Base-by-base conservation (phyloP, 1,284 basidiomycete genomes). In the Cryptococcus sp. region DNA sequence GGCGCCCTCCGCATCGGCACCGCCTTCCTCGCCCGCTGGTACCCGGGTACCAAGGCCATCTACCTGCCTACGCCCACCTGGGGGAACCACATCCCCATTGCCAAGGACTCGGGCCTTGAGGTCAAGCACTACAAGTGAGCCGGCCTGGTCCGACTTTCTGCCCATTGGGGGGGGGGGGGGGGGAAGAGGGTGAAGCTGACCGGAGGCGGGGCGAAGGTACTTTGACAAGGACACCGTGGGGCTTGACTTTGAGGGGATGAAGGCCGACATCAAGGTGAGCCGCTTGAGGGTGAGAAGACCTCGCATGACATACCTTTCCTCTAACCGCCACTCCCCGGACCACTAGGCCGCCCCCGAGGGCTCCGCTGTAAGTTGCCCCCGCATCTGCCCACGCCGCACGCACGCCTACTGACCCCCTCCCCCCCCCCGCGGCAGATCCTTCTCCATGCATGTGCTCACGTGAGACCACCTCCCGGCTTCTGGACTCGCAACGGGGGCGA, bases 1-100 rank as follows among this genome's bases (percentile, higher is more conserved):
- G 96, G 96, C 69, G 96, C 96, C 35, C 88, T 98, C 61, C 86
- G 96, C 64, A 93, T 98, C 78, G 95, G 91, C 57, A 94, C 89
- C 69, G 90, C 89, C 50, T 98, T 99, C 83, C 79, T 98, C 55
- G 65, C 66, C 18, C 86, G 88, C 50, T 90, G 91, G 80, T 97
- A 93, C 78, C 91, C 92, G 24, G 82, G 89, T 66, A 77, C 86
- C 56, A 97, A 95, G 80, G 80, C 83, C 52, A 91, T 99, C 77
- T 98, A 97, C 81, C 82, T 98, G 53, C 96, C 96, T 43, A 82
- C 82, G 12, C 96, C 96, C 16, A 91, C 94, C 8, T 99, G 96
- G 96, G 95, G 95, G 43, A 98, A 98, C 81, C 95, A 99, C 78
- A 91, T 87, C 47, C 81, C 82, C 85, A 70, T 92, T 86, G 82